Evolutionary conservation across 371 early-diverging fungal species (phyloP).

Genomic region (Lichtheimia ramosa): DNA sequence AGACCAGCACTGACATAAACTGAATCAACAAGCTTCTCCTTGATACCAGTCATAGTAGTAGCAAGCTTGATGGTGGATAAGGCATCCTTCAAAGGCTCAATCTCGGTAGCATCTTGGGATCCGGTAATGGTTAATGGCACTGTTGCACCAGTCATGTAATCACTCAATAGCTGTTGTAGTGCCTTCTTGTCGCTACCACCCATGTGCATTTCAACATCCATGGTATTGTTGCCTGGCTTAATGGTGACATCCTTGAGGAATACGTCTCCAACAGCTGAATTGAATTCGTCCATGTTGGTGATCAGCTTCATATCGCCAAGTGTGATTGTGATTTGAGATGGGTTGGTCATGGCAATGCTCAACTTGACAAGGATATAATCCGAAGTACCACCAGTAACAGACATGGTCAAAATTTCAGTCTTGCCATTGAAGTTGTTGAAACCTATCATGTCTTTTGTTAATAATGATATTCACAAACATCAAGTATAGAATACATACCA

Average conservation of each 20-base stretch:
- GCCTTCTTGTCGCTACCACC: conserved; percentile 14
- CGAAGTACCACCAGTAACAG: conserved; percentile 45
- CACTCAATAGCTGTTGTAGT: conserved; percentile 27
- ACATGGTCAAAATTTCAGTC: conserved; percentile 37
- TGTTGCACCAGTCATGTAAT: conserved; percentile 35
- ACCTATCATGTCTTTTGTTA: conserved; percentile 9
- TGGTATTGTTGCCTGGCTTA: conserved; percentile 23
- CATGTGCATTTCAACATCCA: conserved; percentile 29
- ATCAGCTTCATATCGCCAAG: conserved; percentile 39
- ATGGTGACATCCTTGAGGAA: conserved; percentile 29
- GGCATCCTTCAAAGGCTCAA: conserved; percentile 46
- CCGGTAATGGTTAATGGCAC: conserved; percentile 47
- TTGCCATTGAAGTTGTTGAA: conserved; percentile 38
- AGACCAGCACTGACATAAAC: conserved; percentile 23
- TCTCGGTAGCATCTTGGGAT: conserved; percentile 27
- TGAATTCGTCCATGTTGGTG: conserved; percentile 23
- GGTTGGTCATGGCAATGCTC: conserved; percentile 47
- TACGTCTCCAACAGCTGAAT: conserved; percentile 18
- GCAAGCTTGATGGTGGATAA: conserved; percentile 37
- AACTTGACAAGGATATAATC: conserved; percentile 40
- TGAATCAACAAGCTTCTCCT: conserved; percentile 17
- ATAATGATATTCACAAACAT: not conserved
- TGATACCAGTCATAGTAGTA: conserved; percentile 42
- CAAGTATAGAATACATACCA: conserved; percentile 34
- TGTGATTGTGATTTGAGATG: conserved; percentile 50